Percentiles rank a stretch among this genome's conserved stretches.
Conservation (phyloP, 1,284 basidiomycete genomes). For the Phylloboletellus chloephorus region DNA sequence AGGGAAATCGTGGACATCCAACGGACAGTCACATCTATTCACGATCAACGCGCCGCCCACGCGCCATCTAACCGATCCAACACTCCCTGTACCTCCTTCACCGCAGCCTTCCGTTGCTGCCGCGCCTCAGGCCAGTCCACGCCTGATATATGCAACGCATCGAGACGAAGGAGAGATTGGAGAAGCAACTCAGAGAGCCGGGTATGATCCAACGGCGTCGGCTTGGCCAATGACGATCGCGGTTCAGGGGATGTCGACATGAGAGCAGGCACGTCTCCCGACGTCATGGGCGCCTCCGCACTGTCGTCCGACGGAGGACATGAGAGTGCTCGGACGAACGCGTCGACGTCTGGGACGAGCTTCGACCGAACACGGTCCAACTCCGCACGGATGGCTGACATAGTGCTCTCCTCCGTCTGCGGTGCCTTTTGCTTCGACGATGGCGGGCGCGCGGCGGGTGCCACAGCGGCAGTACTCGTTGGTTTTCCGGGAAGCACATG, state of each 20-base stretch:
- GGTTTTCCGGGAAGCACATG: conserved; percentile 24
- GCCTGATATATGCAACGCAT: conserved; percentile 61
- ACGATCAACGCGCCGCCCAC: conserved; percentile 35
- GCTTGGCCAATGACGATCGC: neutral
- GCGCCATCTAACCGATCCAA: conserved; percentile 52
- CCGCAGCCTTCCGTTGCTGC: conserved; percentile 67
- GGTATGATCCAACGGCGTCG: conserved; percentile 42
- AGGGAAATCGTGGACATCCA: too few relatives aligned
- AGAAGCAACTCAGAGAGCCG: conserved; percentile 69
- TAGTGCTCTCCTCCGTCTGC: conserved; percentile 48
- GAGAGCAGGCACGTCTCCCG: neutral
- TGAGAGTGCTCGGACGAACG: too few relatives aligned
- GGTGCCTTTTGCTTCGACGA: conserved; percentile 22
- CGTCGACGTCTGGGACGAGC: conserved; percentile 50
- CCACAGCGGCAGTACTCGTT: too few relatives aligned
- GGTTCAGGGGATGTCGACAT: neutral
- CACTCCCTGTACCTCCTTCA: conserved; percentile 57
- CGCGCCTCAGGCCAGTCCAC: conserved; percentile 65
- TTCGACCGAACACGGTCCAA: conserved; percentile 48
- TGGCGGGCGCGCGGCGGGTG: conserved; percentile 23
- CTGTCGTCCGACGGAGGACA: too few relatives aligned
- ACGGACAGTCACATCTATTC: too few relatives aligned
- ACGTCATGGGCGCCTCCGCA: conserved; percentile 12
- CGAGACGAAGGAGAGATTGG: conserved; percentile 70
- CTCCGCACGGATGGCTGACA: conserved; percentile 55